Conservation (phyloP, 2,329 filamentous ascomycete genomes). For the Hypoxylon sp. region DNA sequence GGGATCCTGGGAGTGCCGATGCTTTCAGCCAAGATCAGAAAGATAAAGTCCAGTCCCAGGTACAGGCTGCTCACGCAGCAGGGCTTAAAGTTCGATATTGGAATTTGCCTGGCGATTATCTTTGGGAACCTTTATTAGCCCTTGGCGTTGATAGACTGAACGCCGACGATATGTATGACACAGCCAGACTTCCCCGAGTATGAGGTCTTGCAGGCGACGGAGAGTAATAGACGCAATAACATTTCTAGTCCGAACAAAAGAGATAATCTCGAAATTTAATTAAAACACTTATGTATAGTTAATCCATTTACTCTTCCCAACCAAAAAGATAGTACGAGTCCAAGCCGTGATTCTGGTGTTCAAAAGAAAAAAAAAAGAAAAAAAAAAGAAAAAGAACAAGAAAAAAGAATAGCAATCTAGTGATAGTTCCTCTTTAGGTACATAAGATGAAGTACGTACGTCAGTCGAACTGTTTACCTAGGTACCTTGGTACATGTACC, state of each 20-base stretch:
- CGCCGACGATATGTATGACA: conserved; percentile 49
- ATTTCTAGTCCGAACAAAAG: no score
- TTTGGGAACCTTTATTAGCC: conserved; percentile 49
- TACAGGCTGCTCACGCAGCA: conserved; percentile 46
- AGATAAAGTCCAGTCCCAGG: conserved; percentile 44
- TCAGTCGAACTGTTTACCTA: not conserved
- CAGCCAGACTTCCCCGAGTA: conserved; percentile 30
- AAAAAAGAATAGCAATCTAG: not conserved
- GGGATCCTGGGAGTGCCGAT: conserved; percentile 40
- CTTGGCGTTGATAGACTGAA: conserved; percentile 52
- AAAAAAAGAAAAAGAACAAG: no score
- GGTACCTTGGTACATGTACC: conserved; percentile 5
- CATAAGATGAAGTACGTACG: no score
- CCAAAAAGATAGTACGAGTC: no score
- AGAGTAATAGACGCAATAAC: no score
- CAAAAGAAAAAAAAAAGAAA: no score
- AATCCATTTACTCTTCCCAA: no score
- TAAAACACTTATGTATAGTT: no score
- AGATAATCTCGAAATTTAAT: no score
- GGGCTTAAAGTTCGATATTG: conserved; percentile 52
- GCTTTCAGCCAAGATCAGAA: conserved; percentile 39
- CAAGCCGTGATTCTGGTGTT: not conserved
- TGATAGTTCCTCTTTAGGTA: no score
- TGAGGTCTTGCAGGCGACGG: not conserved
- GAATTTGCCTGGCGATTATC: conserved; percentile 51